A percentile compares a stretch with the other conserved stretches of the same genome.
These are phyloP conservation scores for Chalciporus chontae DNA, from an alignment of 768 basidiomycete genomes.

Conservation along the genomic window DNA sequence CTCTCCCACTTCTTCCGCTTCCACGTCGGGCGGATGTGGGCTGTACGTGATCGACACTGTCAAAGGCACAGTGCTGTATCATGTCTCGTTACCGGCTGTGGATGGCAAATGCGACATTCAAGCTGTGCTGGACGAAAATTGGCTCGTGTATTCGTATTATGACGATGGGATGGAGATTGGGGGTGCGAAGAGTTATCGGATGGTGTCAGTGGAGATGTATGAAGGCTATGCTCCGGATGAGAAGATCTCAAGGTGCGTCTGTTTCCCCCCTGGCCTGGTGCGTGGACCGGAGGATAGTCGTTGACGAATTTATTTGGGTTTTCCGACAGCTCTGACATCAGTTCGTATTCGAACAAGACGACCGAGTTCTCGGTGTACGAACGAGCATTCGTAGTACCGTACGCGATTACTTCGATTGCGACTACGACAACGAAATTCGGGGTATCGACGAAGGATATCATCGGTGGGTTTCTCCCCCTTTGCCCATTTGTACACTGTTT, in stretches of 20 bases:
- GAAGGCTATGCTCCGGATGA: slow-evolving; percentile 69
- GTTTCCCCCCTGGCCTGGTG: slow-evolving; percentile 15
- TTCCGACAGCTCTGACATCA: slow-evolving; percentile 49
- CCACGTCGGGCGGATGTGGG: slow-evolving; percentile 40
- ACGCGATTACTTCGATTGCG: slow-evolving; percentile 63
- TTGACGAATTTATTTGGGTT: not conserved
- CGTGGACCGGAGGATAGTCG: not conserved
- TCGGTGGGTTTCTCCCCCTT: slow-evolving; percentile 51
- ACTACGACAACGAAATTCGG: slow-evolving; percentile 86
- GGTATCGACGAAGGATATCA: slow-evolving; percentile 80
- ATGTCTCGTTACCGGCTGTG: slow-evolving; percentile 47
- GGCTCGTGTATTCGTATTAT: slow-evolving; percentile 88
- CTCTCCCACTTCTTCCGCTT: slow-evolving; percentile 8
- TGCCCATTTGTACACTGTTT: not conserved
- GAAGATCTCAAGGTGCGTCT: slow-evolving; percentile 69
- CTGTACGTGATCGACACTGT: slow-evolving; percentile 77
- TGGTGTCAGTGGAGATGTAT: slow-evolving; percentile 87
- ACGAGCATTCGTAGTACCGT: slow-evolving; percentile 67
- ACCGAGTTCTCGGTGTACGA: slow-evolving; percentile 57
- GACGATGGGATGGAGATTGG: slow-evolving; percentile 50
- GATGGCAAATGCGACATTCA: slow-evolving; percentile 59
- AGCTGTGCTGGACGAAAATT: slow-evolving; percentile 78
- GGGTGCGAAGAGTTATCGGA: slow-evolving; percentile 59
- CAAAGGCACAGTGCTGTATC: slow-evolving; percentile 76
- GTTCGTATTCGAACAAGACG: slow-evolving; percentile 52